Conservation (phyloP, 331 rosid genomes). For the Phaseolus coccineus region DNA sequence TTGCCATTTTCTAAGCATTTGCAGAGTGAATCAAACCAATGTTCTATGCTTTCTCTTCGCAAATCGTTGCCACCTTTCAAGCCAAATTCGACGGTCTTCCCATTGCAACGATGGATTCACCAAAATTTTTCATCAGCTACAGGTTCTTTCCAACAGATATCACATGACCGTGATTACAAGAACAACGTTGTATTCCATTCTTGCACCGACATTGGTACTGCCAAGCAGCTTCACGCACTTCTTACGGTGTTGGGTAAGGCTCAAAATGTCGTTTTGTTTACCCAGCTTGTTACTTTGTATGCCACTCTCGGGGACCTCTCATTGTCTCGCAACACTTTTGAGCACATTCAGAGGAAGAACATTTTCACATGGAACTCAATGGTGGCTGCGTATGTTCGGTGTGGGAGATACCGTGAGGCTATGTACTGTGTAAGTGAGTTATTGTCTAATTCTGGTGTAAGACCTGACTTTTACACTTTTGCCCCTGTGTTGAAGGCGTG, state of each 20-base stretch:
- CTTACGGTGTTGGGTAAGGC: slow-evolving; percentile 36
- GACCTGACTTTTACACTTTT: slow-evolving; percentile 48
- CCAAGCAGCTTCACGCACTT: slow-evolving; percentile 40
- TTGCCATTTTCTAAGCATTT: neutral
- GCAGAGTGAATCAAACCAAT: neutral
- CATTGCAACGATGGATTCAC: slow-evolving; percentile 15
- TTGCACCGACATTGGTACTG: slow-evolving; percentile 1
- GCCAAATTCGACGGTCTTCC: neutral
- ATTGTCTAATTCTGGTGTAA: neutral
- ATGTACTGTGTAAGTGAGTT: slow-evolving; percentile 30
- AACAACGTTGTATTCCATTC: slow-evolving; percentile 1
- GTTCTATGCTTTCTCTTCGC: slow-evolving; percentile 46
- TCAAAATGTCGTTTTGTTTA: slow-evolving; percentile 39
- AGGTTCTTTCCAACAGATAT: neutral
- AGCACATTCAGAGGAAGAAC: slow-evolving; percentile 36
- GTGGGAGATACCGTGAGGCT: slow-evolving; percentile 12
- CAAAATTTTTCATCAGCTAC: neutral
- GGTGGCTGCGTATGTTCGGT: slow-evolving; percentile 39
- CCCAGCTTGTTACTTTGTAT: slow-evolving; percentile 46
- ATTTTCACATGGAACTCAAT: slow-evolving; percentile 46
- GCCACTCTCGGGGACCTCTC: slow-evolving; percentile 10
- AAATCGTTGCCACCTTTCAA: neutral
- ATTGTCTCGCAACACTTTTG: neutral
- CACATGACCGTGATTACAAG: slow-evolving; percentile 8
- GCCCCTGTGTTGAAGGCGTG: slow-evolving; percentile 47